Conservation (phyloP, 2,329 filamentous ascomycete genomes). For the Arthroderma uncinatum region DNA sequence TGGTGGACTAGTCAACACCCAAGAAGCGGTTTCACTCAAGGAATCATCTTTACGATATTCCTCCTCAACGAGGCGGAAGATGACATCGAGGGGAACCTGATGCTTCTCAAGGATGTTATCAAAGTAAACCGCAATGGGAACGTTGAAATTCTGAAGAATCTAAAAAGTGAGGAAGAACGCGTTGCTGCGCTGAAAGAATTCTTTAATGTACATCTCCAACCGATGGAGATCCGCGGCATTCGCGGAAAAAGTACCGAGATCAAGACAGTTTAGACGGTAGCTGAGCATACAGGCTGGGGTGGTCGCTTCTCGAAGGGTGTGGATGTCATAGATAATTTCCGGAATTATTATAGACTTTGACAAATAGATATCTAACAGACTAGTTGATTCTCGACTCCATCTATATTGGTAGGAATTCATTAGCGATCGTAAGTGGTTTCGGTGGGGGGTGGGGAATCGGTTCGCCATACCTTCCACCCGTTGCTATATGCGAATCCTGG, state of each 20-base stretch:
- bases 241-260: slow-evolving; percentile 39
- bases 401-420: slow-evolving; percentile 16
- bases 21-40: slow-evolving; percentile 44
- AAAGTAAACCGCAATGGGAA: slow-evolving; percentile 45
- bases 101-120: slow-evolving; percentile 41
- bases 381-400: slow-evolving; percentile 34
- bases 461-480: slow-evolving; percentile 50
- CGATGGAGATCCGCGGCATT: slow-evolving; percentile 43
- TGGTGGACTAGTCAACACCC: slow-evolving; percentile 42
- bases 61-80: slow-evolving; percentile 39
- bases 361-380: slow-evolving; percentile 3
- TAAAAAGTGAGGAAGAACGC: slow-evolving; percentile 44
- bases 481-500: slow-evolving; percentile 56
- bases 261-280: background rate
- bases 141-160: slow-evolving; percentile 38
- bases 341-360: background rate
- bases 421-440: background rate
- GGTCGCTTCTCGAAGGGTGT: slow-evolving; percentile 18
- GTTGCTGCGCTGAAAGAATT: slow-evolving; percentile 41
- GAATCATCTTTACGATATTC: slow-evolving; percentile 45
- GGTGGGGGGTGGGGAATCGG: background rate
- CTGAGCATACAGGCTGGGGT: too few relatives aligned
- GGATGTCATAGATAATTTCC: background rate
- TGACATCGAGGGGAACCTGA: slow-evolving; percentile 43
- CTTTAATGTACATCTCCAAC: slow-evolving; percentile 43